Evolutionary conservation across 2,329 filamentous ascomycete species (phyloP).

Genomic region (Colletotrichum theobromicola): DNA sequence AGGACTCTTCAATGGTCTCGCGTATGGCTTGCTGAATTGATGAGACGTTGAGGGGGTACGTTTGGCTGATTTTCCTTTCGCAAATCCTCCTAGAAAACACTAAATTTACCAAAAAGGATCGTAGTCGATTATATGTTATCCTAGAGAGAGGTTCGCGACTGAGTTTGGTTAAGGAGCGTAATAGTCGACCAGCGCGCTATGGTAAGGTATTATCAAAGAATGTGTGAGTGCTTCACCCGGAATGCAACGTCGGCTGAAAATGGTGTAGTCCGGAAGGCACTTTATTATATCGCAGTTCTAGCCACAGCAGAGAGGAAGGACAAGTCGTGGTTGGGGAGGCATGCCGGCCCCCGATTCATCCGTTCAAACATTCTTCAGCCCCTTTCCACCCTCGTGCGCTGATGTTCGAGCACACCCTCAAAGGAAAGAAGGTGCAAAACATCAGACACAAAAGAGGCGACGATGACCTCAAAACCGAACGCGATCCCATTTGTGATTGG

Average conservation of each 20-base stretch:
- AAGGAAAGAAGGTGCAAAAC: not conserved
- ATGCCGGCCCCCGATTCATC: constrained; percentile 1
- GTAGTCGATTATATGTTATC: not conserved
- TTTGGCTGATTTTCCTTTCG: not conserved
- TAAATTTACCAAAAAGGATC: not conserved
- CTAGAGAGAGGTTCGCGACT: not conserved
- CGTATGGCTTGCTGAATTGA: not conserved
- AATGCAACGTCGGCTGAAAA: not conserved
- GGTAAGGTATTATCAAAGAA: not conserved
- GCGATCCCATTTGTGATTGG: not conserved
- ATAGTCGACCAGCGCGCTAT: constrained; percentile 10
- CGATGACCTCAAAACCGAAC: constrained; percentile 4
- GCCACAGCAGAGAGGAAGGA: not conserved
- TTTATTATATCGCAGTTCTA: not conserved
- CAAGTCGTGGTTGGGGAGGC: not conserved
- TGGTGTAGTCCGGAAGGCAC: not conserved
- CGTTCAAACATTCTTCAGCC: constrained; percentile 4
- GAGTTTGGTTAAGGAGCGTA: not conserved
- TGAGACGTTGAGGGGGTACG: not conserved
- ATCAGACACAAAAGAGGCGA: constrained; percentile 17
- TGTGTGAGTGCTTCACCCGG: not conserved
- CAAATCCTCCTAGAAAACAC: not conserved
- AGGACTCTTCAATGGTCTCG: not conserved
- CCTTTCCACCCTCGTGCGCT: not conserved
- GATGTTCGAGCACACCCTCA: constrained; percentile 6